Conservation (phyloP, 2,329 filamentous ascomycete species). For the Plectosphaerella plurivora region DNA sequence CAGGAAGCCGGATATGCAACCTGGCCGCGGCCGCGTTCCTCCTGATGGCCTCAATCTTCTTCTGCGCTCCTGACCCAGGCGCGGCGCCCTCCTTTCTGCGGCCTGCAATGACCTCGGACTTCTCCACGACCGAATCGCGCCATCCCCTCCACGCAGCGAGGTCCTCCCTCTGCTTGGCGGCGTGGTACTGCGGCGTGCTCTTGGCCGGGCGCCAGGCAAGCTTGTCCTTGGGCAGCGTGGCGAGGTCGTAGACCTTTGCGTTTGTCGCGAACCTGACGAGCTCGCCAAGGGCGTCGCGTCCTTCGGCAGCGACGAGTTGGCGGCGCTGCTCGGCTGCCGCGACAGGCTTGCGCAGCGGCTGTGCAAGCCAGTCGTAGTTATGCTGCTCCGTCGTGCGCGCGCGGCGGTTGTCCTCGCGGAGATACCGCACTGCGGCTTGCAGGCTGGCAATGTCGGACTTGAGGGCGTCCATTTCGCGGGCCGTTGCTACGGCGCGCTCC, state of each 20-base stretch:
- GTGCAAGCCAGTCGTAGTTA: slow-evolving; percentile 57
- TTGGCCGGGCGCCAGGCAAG: slow-evolving; percentile 63
- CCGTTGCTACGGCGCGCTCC: slow-evolving; percentile 64
- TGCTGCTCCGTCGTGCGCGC: slow-evolving; percentile 54
- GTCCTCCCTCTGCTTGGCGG: slow-evolving; percentile 61
- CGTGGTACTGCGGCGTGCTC: slow-evolving; percentile 61
- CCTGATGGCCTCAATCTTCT: slow-evolving; percentile 23
- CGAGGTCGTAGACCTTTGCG: slow-evolving; percentile 57
- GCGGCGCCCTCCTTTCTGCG: slow-evolving; percentile 11
- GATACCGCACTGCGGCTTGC: slow-evolving; percentile 61
- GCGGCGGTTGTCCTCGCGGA: slow-evolving; percentile 63
- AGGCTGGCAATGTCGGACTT: slow-evolving; percentile 63
- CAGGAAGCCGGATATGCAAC: slow-evolving; percentile 46
- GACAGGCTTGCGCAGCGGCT: slow-evolving; percentile 50
- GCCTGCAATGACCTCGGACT: slow-evolving; percentile 36
- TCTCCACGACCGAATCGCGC: slow-evolving; percentile 50
- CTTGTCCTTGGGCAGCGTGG: slow-evolving; percentile 50
- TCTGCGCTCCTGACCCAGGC: slow-evolving; percentile 15
- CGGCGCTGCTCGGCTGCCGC: slow-evolving; percentile 43
- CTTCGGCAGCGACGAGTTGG: slow-evolving; percentile 53
- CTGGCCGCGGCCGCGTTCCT: slow-evolving; percentile 33
- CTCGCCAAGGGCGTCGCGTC: slow-evolving; percentile 59
- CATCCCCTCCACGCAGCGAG: slow-evolving; percentile 58
- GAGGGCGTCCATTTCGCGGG: slow-evolving; percentile 68
- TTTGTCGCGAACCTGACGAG: slow-evolving; percentile 57